Conservation (phyloP, 441 rosid species). For the Gossypium lobatum region DNA sequence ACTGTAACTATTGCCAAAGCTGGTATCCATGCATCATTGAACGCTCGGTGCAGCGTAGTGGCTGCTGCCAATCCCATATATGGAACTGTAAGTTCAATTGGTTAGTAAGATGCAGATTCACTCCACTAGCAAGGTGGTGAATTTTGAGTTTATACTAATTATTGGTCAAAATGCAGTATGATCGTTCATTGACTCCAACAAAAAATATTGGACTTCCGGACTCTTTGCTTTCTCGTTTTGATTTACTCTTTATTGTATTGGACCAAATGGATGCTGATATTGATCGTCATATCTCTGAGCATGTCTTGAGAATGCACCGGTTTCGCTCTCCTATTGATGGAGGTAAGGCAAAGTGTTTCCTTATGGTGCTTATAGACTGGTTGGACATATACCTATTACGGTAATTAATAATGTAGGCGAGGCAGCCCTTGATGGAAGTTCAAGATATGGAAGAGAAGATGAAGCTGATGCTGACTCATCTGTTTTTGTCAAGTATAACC, state of each 20-base stretch:
- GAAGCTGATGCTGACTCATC: constrained; percentile 67
- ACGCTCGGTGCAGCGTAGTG: constrained; percentile 97
- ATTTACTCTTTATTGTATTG: constrained; percentile 85
- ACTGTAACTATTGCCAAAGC: constrained; percentile 99
- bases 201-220: constrained; percentile 99
- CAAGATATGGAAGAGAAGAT: constrained; percentile 71
- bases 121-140: background rate
- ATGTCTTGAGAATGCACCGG: constrained; percentile 94
- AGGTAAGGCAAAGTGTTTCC: constrained; percentile 33
- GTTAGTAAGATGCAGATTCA: constrained; percentile 4
- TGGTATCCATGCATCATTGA: constrained; percentile 96
- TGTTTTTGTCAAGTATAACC: constrained; percentile 84
- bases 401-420: constrained; percentile 43
- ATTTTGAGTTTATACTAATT: constrained; percentile 8
- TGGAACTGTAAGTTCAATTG: constrained; percentile 70
- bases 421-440: constrained; percentile 52
- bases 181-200: constrained; percentile 93
- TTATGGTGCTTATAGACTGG: too few species aligned
- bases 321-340: constrained; percentile 69
- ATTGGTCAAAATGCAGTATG: constrained; percentile 56
- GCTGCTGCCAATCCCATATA: constrained; percentile 99
- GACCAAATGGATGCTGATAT: constrained; percentile 99
- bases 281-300: constrained; percentile 83
- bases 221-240: constrained; percentile 98
- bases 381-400: constrained; percentile 8